Conservation (phyloP, 164 flowering plant genomes). For the Berberis thunbergii region DNA sequence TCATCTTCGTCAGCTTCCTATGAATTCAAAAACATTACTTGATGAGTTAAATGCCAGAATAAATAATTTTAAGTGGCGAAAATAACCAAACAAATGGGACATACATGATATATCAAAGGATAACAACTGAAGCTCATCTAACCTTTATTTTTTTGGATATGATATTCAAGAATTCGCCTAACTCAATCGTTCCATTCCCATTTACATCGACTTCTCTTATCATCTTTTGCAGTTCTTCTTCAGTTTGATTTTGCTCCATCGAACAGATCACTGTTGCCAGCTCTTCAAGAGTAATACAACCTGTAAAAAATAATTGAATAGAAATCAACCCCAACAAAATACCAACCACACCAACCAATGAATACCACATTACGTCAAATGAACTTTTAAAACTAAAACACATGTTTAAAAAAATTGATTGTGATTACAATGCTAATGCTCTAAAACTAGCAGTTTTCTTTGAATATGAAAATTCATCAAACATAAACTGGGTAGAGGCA, state of each 20-base stretch:
- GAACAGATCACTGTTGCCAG: slow-evolving; percentile 74
- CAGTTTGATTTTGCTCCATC: slow-evolving; percentile 67
- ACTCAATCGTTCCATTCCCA: slow-evolving; percentile 74
- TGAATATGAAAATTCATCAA: no score
- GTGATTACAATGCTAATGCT: no score
- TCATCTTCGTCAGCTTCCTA: slow-evolving; percentile 76
- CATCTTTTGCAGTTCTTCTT: slow-evolving; percentile 68
- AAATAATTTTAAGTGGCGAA: no score
- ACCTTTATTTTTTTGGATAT: slow-evolving; percentile 78
- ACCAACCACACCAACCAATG: no score
- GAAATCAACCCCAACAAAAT: neutral
- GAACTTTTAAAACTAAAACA: no score
- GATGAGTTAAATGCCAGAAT: no score
- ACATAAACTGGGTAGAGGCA: no score
- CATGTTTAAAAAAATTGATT: no score
- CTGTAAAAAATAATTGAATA: slow-evolving; percentile 15
- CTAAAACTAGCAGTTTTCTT: no score
- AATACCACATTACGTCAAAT: no score
- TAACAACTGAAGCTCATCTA: neutral
- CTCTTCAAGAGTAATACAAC: slow-evolving; percentile 75
- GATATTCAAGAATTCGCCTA: slow-evolving; percentile 59
- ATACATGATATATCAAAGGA: no score
- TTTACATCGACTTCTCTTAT: slow-evolving; percentile 60
- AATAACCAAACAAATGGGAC: no score
- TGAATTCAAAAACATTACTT: neutral